Conservation (phyloP, 2,329 filamentous ascomycete genomes). For the Aspergillus luchuensis region DNA sequence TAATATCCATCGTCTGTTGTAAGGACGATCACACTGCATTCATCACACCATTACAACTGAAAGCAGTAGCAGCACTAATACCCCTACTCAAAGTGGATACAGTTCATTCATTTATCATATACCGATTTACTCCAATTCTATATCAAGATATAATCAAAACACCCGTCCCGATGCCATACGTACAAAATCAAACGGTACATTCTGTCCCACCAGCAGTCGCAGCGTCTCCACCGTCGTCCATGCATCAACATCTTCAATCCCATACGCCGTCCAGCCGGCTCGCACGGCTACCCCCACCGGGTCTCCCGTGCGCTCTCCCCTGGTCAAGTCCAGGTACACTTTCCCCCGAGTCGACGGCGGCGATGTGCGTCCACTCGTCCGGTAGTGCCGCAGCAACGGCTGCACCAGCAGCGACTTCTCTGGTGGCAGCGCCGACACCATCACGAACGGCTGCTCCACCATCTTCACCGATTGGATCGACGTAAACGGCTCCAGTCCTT, state of each 20-base stretch:
- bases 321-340: constrained; percentile 79
- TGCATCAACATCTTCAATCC: constrained; percentile 75
- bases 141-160: constrained; percentile 35
- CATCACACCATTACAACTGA: no score
- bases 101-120: background rate
- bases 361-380: constrained; percentile 45
- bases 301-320: constrained; percentile 67
- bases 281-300: constrained; percentile 70
- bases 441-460: constrained; percentile 76
- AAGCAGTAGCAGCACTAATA: no score
- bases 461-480: constrained; percentile 78
- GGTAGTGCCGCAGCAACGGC: constrained; percentile 74
- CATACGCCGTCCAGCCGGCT: constrained; percentile 78
- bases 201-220: constrained; percentile 77
- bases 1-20: no score
- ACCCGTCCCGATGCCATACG: constrained; percentile 67
- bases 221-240: constrained; percentile 84
- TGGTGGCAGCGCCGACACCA: constrained; percentile 75
- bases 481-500: constrained; percentile 65
- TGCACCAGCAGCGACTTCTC: constrained; percentile 79
- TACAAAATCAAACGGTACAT: constrained; percentile 86
- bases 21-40: no score
- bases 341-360: constrained; percentile 53
- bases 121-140: no score
- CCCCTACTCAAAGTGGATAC: no score